Percentiles rank a stretch among this genome's conserved stretches.
Conservation (phyloP, 306 rosid species). For the Amphicarpaea edgeworthii region DNA sequence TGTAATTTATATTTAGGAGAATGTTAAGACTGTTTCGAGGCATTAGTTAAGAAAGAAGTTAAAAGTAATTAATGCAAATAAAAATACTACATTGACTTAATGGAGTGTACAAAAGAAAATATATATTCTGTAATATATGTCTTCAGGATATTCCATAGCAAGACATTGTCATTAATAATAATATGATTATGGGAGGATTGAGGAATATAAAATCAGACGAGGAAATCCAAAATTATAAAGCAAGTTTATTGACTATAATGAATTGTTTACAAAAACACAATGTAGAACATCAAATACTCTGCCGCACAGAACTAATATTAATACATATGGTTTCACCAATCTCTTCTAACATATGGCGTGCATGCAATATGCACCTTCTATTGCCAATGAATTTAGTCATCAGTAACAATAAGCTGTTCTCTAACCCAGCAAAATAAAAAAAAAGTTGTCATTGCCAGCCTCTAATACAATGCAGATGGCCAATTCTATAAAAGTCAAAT, state of each 20-base stretch:
- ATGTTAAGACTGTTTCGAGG: neutral
- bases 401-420: conserved; percentile 29
- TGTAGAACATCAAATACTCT: conserved; percentile 8
- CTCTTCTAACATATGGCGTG: conserved; percentile 17
- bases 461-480: conserved; percentile 11
- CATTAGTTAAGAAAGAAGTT: neutral
- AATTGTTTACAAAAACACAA: conserved; percentile 40
- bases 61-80: neutral
- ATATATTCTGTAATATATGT: neutral
- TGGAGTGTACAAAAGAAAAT: neutral
- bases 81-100: neutral
- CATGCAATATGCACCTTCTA: conserved; percentile 36
- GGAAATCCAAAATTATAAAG: conserved; percentile 24
- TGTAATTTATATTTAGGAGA: neutral
- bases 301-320: conserved; percentile 27
- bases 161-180: neutral
- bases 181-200: neutral
- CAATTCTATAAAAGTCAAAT: conserved; percentile 38
- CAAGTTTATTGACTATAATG: conserved; percentile 34
- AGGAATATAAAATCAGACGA: neutral
- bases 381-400: conserved; percentile 21
- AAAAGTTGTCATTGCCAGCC: neutral
- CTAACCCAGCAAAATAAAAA: neutral
- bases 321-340: conserved; percentile 35
- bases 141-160: neutral